Conservation (phyloP, 805 yeast genomes). For the Candida namnaoensis region DNA sequence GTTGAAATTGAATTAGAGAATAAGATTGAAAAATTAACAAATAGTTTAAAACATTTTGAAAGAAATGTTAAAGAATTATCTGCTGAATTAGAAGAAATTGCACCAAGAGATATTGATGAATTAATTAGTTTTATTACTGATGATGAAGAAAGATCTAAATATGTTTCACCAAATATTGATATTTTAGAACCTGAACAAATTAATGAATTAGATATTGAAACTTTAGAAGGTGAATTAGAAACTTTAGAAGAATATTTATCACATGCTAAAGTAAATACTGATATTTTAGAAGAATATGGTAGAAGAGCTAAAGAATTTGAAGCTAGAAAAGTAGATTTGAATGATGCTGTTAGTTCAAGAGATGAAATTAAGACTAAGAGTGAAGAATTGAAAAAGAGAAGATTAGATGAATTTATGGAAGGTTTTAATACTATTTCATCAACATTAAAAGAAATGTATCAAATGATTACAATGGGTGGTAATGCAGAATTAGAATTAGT, state of each 20-base stretch:
- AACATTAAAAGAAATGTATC: constrained; percentile 93
- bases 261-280: constrained; percentile 57
- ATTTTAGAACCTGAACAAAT: constrained; percentile 45
- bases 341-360: constrained; percentile 55
- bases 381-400: constrained; percentile 61
- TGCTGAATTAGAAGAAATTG: constrained; percentile 32
- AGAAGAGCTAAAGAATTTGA: constrained; percentile 55
- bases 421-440: constrained; percentile 84
- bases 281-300: constrained; percentile 71
- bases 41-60: constrained; percentile 30
- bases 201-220: constrained; percentile 34
- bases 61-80: constrained; percentile 22
- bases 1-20: constrained; percentile 60
- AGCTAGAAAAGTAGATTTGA: constrained; percentile 55
- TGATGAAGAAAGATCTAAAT: constrained; percentile 20
- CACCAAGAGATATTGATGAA: constrained; percentile 42
- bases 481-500: constrained; percentile 95
- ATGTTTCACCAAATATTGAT: constrained; percentile 22
- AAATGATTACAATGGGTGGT: constrained; percentile 98
- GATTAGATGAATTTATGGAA: constrained; percentile 85
- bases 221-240: constrained; percentile 41
- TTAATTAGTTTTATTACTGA: constrained; percentile 15
- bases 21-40: constrained; percentile 48
- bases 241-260: constrained; percentile 47
- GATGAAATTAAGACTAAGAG: constrained; percentile 52